Conservation (phyloP, 2,329 filamentous ascomycete species). For the Thielaviopsis cerberus region DNA sequence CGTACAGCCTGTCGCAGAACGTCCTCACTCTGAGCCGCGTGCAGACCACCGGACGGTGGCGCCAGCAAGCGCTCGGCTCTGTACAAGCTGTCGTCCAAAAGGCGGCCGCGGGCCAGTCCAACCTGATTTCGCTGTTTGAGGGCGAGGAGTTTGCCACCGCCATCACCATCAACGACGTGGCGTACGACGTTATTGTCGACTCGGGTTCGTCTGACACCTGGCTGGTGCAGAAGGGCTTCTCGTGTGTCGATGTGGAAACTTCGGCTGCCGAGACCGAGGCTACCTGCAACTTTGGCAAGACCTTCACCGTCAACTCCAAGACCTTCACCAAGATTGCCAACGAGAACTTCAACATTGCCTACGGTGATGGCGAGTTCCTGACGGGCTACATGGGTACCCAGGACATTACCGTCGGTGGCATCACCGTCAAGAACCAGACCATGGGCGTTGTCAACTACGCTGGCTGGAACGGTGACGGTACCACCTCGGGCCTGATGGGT, state of each 20-base stretch:
- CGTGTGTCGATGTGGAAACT: slow-evolving; percentile 1
- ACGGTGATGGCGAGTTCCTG: slow-evolving; percentile 6
- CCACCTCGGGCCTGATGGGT: slow-evolving; percentile 6
- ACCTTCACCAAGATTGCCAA: slow-evolving; percentile 1
- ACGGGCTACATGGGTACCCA: slow-evolving; percentile 2
- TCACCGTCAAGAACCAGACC: slow-evolving; percentile 6
- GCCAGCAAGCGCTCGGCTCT: slow-evolving; percentile 2
- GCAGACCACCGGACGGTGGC: background rate
- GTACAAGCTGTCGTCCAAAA: background rate
- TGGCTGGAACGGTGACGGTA: slow-evolving; percentile 1
- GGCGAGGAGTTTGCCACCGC: slow-evolving; percentile 7
- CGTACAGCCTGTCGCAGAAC: background rate
- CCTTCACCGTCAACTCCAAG: background rate
- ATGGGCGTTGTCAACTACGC: slow-evolving; percentile 6
- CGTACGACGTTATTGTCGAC: slow-evolving; percentile 8
- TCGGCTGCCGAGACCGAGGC: background rate
- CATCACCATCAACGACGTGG: slow-evolving; percentile 1
- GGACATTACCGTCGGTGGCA: slow-evolving; percentile 4
- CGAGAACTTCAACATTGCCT: slow-evolving; percentile 7
- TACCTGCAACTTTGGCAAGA: slow-evolving; percentile 6
- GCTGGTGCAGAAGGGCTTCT: slow-evolving; percentile 12
- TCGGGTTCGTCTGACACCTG: slow-evolving; percentile 7
- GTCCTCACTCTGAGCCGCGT: background rate
- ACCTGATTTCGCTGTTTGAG: slow-evolving; percentile 5
- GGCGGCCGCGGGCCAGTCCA: background rate